Evolutionary conservation across 208 protist species (phyloP), one percentile per base, ranked within the genome.

Genomic region (Lotmaria passim): DNA sequence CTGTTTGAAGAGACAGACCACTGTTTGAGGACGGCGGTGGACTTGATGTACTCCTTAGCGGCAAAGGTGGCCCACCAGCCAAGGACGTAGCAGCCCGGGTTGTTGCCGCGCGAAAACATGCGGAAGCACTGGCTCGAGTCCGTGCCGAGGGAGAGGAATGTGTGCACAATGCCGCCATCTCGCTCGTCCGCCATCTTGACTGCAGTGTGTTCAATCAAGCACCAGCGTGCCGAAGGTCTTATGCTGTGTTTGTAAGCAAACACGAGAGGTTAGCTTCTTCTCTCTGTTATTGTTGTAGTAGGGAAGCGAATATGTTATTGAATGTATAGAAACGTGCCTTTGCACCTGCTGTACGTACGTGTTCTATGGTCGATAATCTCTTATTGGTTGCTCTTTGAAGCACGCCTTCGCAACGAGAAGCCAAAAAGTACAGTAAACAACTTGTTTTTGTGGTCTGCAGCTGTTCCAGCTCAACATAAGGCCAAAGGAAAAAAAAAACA

Each of bases 11-110:
- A 57, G 39, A 26, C 31, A 24, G 34, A 28, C 89, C 92, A 96
- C 57, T 83, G 78, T 76, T 90, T 92, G 30, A 96, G 47, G 33
- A 94, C 85, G 11, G 89, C 86, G 31, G 83, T 76, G 38, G 89
- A 95, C 75, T 93, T 94, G 75, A 95, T 89, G 73, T 95, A 96
- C 69, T 95, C 87, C 56, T 81, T 79, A 5, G 92, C 92, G 36
- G 85, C 80, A 43, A 86, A 73, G 19, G 53, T 67, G 11, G 92
- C 92, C 89, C 92, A 96, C 71, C 66, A 85, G 43, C 89, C 92
- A 15, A 96, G 76, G 15, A 93, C 84, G 63, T 86, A 87, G 64
- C 85, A 94, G 30, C 92, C 89, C 12, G 79, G 75, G 69, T 80
- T 79, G 48, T 69, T 73, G 63, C 81, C 64, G 23, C 87, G 82